These are phyloP conservation scores for Suhomyces bokatorum DNA, from an alignment of 1,139 yeast genomes.

Conservation along the genomic window DNA sequence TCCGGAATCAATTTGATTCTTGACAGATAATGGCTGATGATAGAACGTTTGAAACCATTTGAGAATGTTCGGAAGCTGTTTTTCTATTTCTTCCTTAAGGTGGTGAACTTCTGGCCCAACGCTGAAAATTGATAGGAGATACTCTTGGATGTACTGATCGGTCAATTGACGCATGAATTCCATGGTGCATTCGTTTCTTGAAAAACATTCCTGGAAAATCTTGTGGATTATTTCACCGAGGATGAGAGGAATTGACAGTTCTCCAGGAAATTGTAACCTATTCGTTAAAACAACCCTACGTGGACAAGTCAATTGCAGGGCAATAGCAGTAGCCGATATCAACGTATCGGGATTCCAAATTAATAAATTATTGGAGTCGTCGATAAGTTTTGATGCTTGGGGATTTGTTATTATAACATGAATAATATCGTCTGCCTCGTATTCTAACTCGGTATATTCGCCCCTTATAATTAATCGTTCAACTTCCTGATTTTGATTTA, in stretches of 20 bases:
- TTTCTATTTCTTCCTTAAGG: conserved; percentile 46
- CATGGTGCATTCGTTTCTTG: conserved; percentile 40
- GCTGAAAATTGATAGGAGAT: conserved; percentile 56
- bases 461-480: conserved; percentile 48
- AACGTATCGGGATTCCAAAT: conserved; percentile 83
- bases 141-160: conserved; percentile 42
- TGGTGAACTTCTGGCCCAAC: conserved; percentile 53
- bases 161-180: conserved; percentile 47
- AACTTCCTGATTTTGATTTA: conserved; percentile 29
- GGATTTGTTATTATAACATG: conserved; percentile 57
- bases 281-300: conserved; percentile 66
- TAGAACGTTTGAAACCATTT: conserved; percentile 61
- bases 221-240: conserved; percentile 81
- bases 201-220: conserved; percentile 69
- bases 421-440: conserved; percentile 52
- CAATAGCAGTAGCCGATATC: conserved; percentile 77
- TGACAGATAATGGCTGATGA: conserved; percentile 23
- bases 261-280: conserved; percentile 57
- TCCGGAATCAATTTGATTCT: conserved; percentile 38
- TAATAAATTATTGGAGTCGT: conserved; percentile 59
- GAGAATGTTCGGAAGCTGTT: conserved; percentile 58
- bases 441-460: conserved; percentile 49
- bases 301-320: conserved; percentile 73
- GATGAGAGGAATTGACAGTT: conserved; percentile 57
- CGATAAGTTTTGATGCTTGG: conserved; percentile 43